Conservation (phyloP, 805 yeast genomes). For the Kurtzmaniella fragi region DNA sequence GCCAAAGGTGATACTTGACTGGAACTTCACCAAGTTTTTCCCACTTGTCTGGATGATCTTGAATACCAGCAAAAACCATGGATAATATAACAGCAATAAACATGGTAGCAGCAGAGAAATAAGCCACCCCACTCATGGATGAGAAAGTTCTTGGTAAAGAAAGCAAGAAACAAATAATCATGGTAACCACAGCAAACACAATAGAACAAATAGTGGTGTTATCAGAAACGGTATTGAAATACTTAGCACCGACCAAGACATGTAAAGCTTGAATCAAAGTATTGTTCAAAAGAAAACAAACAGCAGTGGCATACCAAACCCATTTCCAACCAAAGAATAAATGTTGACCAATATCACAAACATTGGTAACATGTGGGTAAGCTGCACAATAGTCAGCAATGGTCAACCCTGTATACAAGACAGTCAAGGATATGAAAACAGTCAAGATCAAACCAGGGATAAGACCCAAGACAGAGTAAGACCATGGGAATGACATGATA, state of each 20-base stretch:
- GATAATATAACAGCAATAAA: conserved; percentile 50
- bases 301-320: conserved; percentile 57
- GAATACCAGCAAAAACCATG: conserved; percentile 50
- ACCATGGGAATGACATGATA: conserved; percentile 64
- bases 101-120: conserved; percentile 54
- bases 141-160: conserved; percentile 56
- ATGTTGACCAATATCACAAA: conserved; percentile 57
- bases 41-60: conserved; percentile 42
- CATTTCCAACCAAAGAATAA: conserved; percentile 45
- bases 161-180: conserved; percentile 44
- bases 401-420: conserved; percentile 51
- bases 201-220: conserved; percentile 48
- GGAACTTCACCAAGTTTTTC: conserved; percentile 25
- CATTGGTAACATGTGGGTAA: conserved; percentile 46
- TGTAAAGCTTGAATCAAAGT: conserved; percentile 56
- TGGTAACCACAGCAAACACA: conserved; percentile 46
- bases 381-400: conserved; percentile 51
- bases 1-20: conserved; percentile 44
- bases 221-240: conserved; percentile 48
- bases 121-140: conserved; percentile 45
- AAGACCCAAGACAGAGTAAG: conserved; percentile 54
- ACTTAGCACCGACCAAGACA: conserved; percentile 56
- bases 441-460: conserved; percentile 56
- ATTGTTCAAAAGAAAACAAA: conserved; percentile 50
- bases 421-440: conserved; percentile 44